These are phyloP conservation scores for Pseudonitzschia multiseries DNA, from an alignment of 108 stramenopile genomes.

Conservation along the genomic window DNA sequence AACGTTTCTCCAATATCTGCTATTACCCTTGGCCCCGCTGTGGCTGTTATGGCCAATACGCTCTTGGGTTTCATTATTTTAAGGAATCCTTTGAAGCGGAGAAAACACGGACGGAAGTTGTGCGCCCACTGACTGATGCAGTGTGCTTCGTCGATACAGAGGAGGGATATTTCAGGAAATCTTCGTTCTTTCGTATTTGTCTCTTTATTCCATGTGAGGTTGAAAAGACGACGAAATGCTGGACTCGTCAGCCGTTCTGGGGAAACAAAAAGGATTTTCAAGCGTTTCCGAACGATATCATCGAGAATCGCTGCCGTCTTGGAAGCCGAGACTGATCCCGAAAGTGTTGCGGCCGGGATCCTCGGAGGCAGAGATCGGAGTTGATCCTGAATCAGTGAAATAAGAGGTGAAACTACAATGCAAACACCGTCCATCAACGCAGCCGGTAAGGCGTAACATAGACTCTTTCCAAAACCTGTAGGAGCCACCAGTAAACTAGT, in stretches of 20 bases:
- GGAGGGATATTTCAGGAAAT: slow-evolving; percentile 84
- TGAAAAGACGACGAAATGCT: slow-evolving; percentile 87
- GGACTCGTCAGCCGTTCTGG: slow-evolving; percentile 91
- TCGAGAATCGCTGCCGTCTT: slow-evolving; percentile 81
- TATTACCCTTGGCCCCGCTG: slow-evolving; percentile 85
- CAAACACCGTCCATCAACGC: slow-evolving; percentile 87
- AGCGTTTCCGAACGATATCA: slow-evolving; percentile 67
- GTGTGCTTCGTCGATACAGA: slow-evolving; percentile 97
- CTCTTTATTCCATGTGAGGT: slow-evolving; percentile 65
- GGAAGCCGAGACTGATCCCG: slow-evolving; percentile 62
- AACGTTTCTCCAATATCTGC: slow-evolving; percentile 80
- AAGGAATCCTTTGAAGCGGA: slow-evolving; percentile 71
- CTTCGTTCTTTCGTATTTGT: slow-evolving; percentile 55
- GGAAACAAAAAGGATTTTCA: slow-evolving; percentile 89
- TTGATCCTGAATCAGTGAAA: slow-evolving; percentile 96
- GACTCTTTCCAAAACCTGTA: slow-evolving; percentile 97
- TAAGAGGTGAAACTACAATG: slow-evolving; percentile 94
- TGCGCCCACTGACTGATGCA: slow-evolving; percentile 94
- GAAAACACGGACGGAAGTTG: slow-evolving; percentile 95
- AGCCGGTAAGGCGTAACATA: slow-evolving; percentile 96
- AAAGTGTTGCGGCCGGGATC: slow-evolving; percentile 83
- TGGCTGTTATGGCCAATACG: slow-evolving; percentile 90
- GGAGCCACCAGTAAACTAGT: slow-evolving; percentile 90
- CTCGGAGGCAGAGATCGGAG: slow-evolving; percentile 80
- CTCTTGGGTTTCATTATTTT: slow-evolving; percentile 69